Base-by-base conservation (phyloP, 768 basidiomycete genomes). In the Strobilomyces dryophilus region DNA sequence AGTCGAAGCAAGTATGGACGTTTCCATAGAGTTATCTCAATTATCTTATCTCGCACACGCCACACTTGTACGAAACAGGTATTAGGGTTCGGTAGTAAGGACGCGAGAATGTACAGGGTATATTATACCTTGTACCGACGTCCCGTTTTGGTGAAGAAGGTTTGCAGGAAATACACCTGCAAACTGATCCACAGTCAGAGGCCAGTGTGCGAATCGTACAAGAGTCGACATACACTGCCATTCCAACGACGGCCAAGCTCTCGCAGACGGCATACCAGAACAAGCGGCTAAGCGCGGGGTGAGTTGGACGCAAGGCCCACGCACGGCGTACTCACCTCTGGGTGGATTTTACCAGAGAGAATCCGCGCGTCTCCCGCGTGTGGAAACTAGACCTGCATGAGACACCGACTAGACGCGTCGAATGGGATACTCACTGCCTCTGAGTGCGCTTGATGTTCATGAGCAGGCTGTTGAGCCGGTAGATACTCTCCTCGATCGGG, bases 131-230 rank as follows among this genome's bases (percentile, higher is more conserved):
- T 92, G 77, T 92, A 93, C 64, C 84, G 78, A 69, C 91, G 81
- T 34, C 91, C 92, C 8, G 92, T 93, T 69, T 87, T 83, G n/a
- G 90, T 93, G 74, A 98, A 98, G 84, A 95, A 98, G 18, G 92
- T 95, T 71, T 95, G 92, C 21, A 98, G 80, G 42, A 95, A 76
- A 67, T 93, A 95, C 12, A 95, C 89, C 73, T 98, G 94, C 53
- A 89, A 70, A 5, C 93, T 95, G 63, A 17, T 51, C 24, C 7
- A 47, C 47, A 29, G 29, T 52, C 39, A 63, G 59, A 34, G n/a
- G 58, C 44, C 24, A 37, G 11, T 41, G 37, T 51, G 24, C 17
- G n/a, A 45, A 52, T 35, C 47, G 51, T 14, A 27, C 9, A 18
- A 9, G 45, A 47, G 36, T 53, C 29, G 37, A 77, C 93, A 53